Conservation (phyloP, 2,329 filamentous ascomycete genomes). For the Paramyrothecium sp. region DNA sequence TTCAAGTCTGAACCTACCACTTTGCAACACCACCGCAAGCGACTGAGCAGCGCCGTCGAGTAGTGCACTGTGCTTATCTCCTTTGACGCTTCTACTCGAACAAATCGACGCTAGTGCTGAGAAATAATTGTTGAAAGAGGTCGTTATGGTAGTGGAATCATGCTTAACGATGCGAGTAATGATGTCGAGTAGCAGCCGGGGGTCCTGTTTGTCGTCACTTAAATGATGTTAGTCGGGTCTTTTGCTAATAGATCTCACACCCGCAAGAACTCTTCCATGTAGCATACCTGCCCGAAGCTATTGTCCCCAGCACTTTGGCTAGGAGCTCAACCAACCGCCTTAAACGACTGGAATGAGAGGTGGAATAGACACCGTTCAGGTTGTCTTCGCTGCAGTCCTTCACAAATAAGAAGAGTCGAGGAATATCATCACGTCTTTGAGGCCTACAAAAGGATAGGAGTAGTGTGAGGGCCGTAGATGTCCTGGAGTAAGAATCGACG, state of each 20-base stretch:
- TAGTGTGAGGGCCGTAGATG: slow-evolving; percentile 42
- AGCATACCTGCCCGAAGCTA: slow-evolving; percentile 18
- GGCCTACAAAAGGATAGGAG: slow-evolving; percentile 50
- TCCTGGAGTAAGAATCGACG: slow-evolving; percentile 31
- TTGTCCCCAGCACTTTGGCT: slow-evolving; percentile 28
- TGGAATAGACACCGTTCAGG: slow-evolving; percentile 31
- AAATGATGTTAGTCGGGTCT: too few relatives aligned
- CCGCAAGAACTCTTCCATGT: too few relatives aligned
- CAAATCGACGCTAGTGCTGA: slow-evolving; percentile 35
- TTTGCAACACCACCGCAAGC: slow-evolving; percentile 12
- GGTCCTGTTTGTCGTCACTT: slow-evolving; percentile 4
- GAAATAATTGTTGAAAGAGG: slow-evolving; percentile 35
- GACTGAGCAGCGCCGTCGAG: slow-evolving; percentile 13
- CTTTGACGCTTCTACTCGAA: slow-evolving; percentile 16
- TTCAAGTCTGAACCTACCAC: neutral
- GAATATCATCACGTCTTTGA: slow-evolving; percentile 42
- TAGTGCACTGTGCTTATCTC: neutral
- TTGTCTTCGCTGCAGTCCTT: slow-evolving; percentile 38
- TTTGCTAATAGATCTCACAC: too few relatives aligned
- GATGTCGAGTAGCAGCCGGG: slow-evolving; percentile 29
- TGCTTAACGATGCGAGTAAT: slow-evolving; percentile 24
- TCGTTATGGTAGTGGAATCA: slow-evolving; percentile 18
- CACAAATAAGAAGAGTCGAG: slow-evolving; percentile 44
- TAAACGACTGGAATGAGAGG: slow-evolving; percentile 27
- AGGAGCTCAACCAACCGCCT: slow-evolving; percentile 34